Evolutionary conservation across 164 flowering plant species (phyloP), one percentile per base, ranked within the genome.

Genomic region (Piper longum): DNA sequence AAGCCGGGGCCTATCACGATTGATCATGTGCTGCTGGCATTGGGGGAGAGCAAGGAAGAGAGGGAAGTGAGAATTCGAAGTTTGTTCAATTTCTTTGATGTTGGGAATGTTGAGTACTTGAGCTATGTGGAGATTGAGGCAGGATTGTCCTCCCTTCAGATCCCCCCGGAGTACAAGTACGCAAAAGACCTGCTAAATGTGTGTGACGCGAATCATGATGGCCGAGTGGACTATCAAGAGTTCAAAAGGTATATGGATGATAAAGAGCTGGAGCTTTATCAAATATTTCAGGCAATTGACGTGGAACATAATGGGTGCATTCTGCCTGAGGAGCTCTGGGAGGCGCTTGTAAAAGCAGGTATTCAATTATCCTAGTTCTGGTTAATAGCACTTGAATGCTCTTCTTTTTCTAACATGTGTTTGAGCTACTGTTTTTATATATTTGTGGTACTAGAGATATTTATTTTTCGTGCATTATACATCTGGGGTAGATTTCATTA

Each of bases 261-360:
- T 69, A 92, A 92, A 73, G 96, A 92, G 72, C 82, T 92, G 2
- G 98, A 92, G 76, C 79, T 89, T 64, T 92, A 92, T 64, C 76
- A 83, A 58, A 88, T 92, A 42, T 89, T 92, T 64, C 98, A 92
- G 70, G 88, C 88, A 11, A 92, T 89, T 68, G 98, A 92, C 80
- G 96, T 91, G 19, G 89, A 87, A 61, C 98, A 91, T 70, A 92
- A 83, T 69, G 96, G 98, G 4, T 87, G 89, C 76, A 91, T 91
- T 80, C 80, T 83, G 66, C 98, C 98, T 0, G 98, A 91, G 70
- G 98, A 89, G 80, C 85, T 92, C 1, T 92, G 80, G 87, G 98
- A 89, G 73, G 96, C 96, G 0, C 95, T 92, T 55, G 81, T 89
- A 59, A 81, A 77, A 67, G 89, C 95, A 75, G 98, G 98, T 92